These are phyloP conservation scores for Paracamarosporium sp. DNA, from an alignment of 2,329 filamentous ascomycete species.

Conservation along the genomic window DNA sequence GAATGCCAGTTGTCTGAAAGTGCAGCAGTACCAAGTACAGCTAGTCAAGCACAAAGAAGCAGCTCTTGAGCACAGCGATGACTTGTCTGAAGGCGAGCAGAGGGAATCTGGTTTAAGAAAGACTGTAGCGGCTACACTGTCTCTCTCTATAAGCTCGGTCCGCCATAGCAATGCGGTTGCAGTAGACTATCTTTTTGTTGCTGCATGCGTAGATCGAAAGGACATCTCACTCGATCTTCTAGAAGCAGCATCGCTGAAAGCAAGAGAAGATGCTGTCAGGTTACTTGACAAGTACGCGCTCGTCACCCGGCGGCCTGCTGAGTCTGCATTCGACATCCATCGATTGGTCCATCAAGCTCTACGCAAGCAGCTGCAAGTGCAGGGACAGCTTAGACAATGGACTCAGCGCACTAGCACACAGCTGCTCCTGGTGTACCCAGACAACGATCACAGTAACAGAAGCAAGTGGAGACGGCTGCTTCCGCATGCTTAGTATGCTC, in stretches of 20 bases:
- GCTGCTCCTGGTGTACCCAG: constrained; percentile 23
- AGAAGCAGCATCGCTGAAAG: constrained; percentile 13
- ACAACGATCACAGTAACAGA: constrained; percentile 19
- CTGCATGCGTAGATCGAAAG: constrained; percentile 44
- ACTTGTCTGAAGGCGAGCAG: constrained; percentile 41
- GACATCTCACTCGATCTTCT: constrained; percentile 26
- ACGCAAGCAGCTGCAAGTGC: constrained; percentile 12
- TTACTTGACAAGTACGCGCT: constrained; percentile 21
- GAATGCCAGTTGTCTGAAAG: constrained; percentile 11
- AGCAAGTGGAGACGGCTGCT: constrained; percentile 29
- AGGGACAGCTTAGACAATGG: constrained; percentile 9
- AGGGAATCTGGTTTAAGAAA: constrained; percentile 37
- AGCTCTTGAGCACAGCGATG: constrained; percentile 38
- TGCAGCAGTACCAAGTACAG: constrained; percentile 20
- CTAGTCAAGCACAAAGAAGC: constrained; percentile 33
- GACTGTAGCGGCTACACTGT: constrained; percentile 48
- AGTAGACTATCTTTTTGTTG: constrained; percentile 47
- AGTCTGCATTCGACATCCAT: constrained; percentile 19
- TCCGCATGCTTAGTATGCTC: constrained; percentile 21
- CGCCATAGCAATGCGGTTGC: constrained; percentile 33
- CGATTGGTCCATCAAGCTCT: constrained; percentile 18
- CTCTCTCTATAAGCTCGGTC: constrained; percentile 49
- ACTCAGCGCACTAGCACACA: constrained; percentile 13
- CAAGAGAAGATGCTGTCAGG: constrained; percentile 20
- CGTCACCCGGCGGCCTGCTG: constrained; percentile 14